Evolutionary conservation across 148 eudicot species (phyloP).

Genomic region (Heliamphora exappendiculata): DNA sequence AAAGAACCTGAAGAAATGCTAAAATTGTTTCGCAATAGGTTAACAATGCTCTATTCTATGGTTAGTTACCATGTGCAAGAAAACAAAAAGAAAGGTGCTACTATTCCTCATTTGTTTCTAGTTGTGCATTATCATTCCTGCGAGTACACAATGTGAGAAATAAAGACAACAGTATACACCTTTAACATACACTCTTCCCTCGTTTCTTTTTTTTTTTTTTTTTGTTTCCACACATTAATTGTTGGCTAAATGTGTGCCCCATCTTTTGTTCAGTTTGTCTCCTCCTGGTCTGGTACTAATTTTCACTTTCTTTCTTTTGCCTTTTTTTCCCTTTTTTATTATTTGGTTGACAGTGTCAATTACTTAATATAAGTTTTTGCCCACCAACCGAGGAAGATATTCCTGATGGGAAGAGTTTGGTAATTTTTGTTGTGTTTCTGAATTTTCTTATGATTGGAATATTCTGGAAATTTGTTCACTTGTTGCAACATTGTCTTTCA

Average conservation of each 20-base stretch:
- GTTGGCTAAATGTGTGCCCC: background rate
- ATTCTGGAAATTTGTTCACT: background rate
- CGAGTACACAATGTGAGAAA: background rate
- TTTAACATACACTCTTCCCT: background rate
- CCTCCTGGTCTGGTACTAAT: background rate
- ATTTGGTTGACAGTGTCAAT: constrained; percentile 55
- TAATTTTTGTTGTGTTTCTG: constrained; percentile 18
- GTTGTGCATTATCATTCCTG: no score
- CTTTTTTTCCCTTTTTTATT: background rate
- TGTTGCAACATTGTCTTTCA: constrained; percentile 22
- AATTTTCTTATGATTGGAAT: background rate
- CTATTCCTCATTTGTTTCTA: background rate
- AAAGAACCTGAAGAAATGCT: background rate
- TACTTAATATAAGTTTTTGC: constrained; percentile 82
- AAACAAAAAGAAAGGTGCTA: background rate
- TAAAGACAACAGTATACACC: background rate
- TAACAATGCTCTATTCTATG: background rate
- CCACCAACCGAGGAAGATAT: constrained; percentile 73
- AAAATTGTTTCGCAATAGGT: background rate
- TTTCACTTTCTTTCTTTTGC: background rate
- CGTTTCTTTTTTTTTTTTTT: no score
- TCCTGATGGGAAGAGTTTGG: constrained; percentile 70
- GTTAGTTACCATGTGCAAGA: background rate
- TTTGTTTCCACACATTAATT: background rate
- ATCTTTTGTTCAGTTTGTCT: background rate